Evolutionary conservation across 2,329 filamentous ascomycete genomes (phyloP).

Genomic region (Phoma sp.): DNA sequence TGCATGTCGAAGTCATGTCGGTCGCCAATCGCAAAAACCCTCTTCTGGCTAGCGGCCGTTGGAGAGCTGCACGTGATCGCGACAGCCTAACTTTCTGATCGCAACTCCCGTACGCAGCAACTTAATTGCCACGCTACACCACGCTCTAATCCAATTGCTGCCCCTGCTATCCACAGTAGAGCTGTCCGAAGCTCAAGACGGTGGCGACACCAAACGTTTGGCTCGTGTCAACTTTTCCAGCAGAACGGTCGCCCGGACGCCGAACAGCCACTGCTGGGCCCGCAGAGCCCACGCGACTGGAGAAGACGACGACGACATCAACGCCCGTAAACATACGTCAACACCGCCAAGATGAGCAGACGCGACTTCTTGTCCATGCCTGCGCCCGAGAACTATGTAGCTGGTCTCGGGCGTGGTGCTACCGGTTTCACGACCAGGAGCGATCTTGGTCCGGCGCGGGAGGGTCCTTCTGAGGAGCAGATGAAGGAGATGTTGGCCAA

Average conservation of each 20-base stretch:
- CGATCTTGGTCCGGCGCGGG: constrained; percentile 91
- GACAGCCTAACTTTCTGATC: constrained; percentile 20
- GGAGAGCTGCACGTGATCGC: constrained; percentile 26
- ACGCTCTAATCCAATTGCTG: not conserved
- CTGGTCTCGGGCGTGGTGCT: constrained; percentile 94
- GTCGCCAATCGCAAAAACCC: constrained; percentile 24
- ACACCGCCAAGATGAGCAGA: constrained; percentile 60
- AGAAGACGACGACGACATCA: not conserved
- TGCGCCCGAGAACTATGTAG: constrained; percentile 71
- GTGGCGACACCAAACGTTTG: not conserved
- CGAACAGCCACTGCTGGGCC: constrained; percentile 1
- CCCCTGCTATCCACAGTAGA: too few relatives aligned
- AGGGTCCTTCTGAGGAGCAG: constrained; percentile 95
- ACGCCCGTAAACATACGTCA: not conserved
- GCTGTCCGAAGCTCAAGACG: not conserved
- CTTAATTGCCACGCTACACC: not conserved
- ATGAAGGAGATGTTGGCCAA: constrained; percentile 98
- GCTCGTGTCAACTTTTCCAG: not conserved
- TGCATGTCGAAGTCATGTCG: too few relatives aligned
- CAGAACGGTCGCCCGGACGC: not conserved
- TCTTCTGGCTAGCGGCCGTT: constrained; percentile 26
- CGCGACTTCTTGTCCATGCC: constrained; percentile 91
- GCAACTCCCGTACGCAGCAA: constrained; percentile 10
- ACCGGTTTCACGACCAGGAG: constrained; percentile 98
- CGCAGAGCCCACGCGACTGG: constrained; percentile 1